phyloP scores from a whole-genome alignment of 306 rosid genomes.

The Sicyos edulis region DNA sequence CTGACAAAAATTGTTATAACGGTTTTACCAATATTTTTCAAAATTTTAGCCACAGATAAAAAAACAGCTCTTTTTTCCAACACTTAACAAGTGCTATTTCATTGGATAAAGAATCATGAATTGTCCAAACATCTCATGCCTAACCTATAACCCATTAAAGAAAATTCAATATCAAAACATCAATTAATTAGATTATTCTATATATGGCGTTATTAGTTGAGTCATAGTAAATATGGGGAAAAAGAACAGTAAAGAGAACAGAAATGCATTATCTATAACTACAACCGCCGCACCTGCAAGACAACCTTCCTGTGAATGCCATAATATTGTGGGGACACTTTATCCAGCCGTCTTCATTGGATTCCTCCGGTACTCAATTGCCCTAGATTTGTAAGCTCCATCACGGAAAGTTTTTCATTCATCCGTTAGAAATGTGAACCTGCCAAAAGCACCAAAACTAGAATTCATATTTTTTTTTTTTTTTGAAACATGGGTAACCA shows the following conservation, averaged over 20 bases:
- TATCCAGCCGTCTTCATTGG: constrained; percentile 6
- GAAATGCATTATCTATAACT: neutral
- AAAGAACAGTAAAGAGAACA: constrained; percentile 7
- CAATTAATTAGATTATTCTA: neutral
- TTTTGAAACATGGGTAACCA: too few relatives aligned
- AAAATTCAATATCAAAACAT: neutral
- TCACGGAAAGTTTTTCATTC: neutral
- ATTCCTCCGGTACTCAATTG: constrained; percentile 5
- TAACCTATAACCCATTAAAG: neutral
- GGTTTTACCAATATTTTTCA: neutral
- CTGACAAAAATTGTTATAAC: too few relatives aligned
- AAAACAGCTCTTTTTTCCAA: neutral
- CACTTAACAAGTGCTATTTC: neutral
- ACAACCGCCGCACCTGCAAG: constrained; percentile 4
- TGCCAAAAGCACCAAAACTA: constrained; percentile 4
- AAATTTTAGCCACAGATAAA: neutral
- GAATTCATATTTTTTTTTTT: too few relatives aligned
- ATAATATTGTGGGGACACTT: constrained; percentile 14
- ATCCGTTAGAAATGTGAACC: neutral
- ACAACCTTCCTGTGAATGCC: constrained; percentile 11
- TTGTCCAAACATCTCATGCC: neutral
- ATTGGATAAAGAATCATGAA: neutral
- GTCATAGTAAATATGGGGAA: neutral
- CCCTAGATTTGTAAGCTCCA: constrained; percentile 2
- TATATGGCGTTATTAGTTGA: constrained; percentile 1